Percentiles rank a stretch among this genome's conserved stretches.
phyloP scores from a whole-genome alignment of 208 protist genomes.

The Porcisia deanei region DNA sequence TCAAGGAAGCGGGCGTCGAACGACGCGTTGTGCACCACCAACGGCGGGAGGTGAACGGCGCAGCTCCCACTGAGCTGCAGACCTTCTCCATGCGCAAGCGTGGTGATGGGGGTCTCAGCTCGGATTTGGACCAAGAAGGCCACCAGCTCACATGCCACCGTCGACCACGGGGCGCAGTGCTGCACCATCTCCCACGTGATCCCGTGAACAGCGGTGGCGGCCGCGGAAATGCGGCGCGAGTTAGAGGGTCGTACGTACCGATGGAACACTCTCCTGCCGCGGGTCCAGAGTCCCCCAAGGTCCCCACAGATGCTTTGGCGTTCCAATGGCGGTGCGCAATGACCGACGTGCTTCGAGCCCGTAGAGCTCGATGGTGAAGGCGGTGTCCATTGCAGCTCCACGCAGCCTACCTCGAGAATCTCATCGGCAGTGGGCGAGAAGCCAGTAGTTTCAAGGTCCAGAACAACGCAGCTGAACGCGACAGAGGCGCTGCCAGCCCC shows the following conservation, averaged over 20 bases:
- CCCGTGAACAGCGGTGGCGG: constrained; percentile 33
- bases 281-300: constrained; percentile 33
- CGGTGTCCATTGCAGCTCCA: constrained; percentile 60
- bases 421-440: constrained; percentile 39
- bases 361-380: not conserved
- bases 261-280: constrained; percentile 46
- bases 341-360: not conserved
- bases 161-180: constrained; percentile 29
- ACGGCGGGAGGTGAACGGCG: constrained; percentile 43
- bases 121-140: constrained; percentile 2
- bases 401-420: constrained; percentile 62
- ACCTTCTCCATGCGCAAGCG: not conserved
- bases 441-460: constrained; percentile 78
- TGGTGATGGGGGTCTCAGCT: not conserved
- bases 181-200: constrained; percentile 37
- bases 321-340: not conserved
- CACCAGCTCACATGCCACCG: constrained; percentile 33
- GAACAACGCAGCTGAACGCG: constrained; percentile 39
- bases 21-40: constrained; percentile 69
- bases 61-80: not conserved
- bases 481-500: not conserved
- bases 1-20: constrained; percentile 67
- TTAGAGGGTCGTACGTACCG: constrained; percentile 40
- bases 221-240: constrained; percentile 9
- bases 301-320: not conserved